Evolutionary conservation across 108 stramenopile genomes (phyloP).

Genomic region (Fistulifera solaris): DNA sequence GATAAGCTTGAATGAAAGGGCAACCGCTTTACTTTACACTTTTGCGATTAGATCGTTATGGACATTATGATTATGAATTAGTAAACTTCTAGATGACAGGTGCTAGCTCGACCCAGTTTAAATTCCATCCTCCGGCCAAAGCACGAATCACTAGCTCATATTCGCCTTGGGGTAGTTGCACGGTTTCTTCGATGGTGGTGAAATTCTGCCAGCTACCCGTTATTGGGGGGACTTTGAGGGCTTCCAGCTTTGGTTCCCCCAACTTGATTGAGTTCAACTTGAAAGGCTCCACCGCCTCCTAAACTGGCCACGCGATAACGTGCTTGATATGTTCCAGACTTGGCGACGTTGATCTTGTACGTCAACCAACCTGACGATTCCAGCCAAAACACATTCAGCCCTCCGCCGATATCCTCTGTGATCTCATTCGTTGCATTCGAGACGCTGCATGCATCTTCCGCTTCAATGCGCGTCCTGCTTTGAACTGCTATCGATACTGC

Average conservation of each 20-base stretch:
- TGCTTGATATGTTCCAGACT: neutral
- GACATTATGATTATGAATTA: no score
- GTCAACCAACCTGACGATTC: neutral
- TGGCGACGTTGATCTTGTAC: neutral
- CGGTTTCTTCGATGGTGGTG: neutral
- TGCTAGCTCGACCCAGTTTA: neutral
- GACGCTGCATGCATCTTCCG: neutral
- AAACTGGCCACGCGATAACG: constrained; percentile 1
- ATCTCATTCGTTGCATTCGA: neutral
- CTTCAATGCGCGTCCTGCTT: neutral
- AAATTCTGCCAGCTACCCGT: neutral
- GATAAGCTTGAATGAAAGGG: no score
- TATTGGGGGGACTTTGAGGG: neutral
- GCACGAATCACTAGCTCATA: neutral
- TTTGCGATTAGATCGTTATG: no score
- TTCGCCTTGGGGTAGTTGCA: neutral
- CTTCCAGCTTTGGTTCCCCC: neutral
- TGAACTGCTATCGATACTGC: no score
- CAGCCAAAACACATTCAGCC: neutral
- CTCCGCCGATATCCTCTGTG: neutral
- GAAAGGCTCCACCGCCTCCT: neutral
- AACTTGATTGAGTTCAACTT: neutral
- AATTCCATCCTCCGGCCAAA: neutral
- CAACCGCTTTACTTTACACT: no score
- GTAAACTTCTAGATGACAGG: no score